These are phyloP conservation scores for Vicia sativa DNA, from an alignment of 306 rosid genomes.

Conservation along the genomic window DNA sequence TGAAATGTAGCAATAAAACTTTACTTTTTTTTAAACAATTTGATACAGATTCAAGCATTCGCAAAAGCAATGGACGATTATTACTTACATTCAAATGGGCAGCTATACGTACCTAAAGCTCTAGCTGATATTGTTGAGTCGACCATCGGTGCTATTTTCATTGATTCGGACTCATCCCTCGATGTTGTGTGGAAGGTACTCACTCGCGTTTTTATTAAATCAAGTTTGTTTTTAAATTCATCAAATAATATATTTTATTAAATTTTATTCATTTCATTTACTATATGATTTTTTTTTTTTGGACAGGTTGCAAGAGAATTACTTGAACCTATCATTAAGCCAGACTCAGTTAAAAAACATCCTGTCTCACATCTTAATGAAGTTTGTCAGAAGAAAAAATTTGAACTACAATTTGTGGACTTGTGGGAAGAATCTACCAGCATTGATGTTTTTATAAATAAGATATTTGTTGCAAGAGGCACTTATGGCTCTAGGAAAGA, in stretches of 20 bases:
- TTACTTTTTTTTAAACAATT: background rate
- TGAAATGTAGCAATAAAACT: too few species aligned
- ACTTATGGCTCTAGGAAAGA: background rate
- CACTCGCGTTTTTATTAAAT: background rate
- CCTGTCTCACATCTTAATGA: background rate
- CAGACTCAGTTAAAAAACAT: background rate
- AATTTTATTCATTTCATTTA: background rate
- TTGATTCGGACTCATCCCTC: background rate
- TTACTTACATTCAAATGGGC: background rate
- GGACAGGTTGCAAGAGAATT: background rate
- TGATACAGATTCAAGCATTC: background rate
- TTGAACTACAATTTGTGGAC: background rate
- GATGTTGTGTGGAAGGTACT: background rate
- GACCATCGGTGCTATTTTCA: background rate
- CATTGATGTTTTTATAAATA: background rate
- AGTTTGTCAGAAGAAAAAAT: background rate
- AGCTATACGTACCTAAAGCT: background rate
- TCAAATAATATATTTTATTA: background rate
- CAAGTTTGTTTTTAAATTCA: background rate
- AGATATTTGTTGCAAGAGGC: background rate
- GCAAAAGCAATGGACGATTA: background rate
- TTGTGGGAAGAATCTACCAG: background rate
- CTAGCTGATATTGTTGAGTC: slow-evolving; percentile 1
- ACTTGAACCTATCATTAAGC: slow-evolving; percentile 4
- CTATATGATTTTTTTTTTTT: background rate